Conservation (phyloP, 2,329 filamentous ascomycete genomes). For the Hypoxylon sp. region DNA sequence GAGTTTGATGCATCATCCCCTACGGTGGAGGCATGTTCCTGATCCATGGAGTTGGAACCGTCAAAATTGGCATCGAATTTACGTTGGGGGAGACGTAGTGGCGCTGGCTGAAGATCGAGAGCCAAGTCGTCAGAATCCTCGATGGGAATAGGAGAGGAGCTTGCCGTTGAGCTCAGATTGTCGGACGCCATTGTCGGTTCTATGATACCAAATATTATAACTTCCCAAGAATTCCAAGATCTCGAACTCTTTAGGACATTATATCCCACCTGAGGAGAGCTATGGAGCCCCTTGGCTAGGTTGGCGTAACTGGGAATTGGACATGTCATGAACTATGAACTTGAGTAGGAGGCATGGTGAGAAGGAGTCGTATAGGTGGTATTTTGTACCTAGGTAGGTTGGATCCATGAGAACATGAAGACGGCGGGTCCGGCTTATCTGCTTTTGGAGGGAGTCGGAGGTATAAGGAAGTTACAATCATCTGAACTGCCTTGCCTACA, state of each 20-base stretch:
- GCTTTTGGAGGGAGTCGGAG: background rate
- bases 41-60: conserved; percentile 12
- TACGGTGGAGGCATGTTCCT: background rate
- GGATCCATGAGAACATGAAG: background rate
- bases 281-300: conserved; percentile 9
- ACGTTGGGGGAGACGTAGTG: conserved; percentile 45
- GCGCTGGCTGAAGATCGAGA: conserved; percentile 42
- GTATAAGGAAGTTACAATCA: conserved; percentile 2
- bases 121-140: conserved; percentile 26
- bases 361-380: background rate
- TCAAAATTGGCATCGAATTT: conserved; percentile 28
- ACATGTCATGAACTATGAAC: background rate
- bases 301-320: background rate
- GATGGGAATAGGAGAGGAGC: conserved; percentile 42
- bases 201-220: conserved; percentile 39
- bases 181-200: conserved; percentile 38
- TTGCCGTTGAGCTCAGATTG: conserved; percentile 29
- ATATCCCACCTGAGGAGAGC: conserved; percentile 23
- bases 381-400: background rate
- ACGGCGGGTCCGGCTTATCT: background rate
- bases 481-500: background rate
- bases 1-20: conserved; percentile 3
- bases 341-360: conserved; percentile 1
- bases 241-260: conserved; percentile 22
- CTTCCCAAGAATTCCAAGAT: conserved; percentile 42